A percentile compares a stretch with the other conserved stretches of the same genome.
These are phyloP conservation scores for Dillenia suffruticosa DNA, from an alignment of 164 flowering plant genomes.

Conservation along the genomic window DNA sequence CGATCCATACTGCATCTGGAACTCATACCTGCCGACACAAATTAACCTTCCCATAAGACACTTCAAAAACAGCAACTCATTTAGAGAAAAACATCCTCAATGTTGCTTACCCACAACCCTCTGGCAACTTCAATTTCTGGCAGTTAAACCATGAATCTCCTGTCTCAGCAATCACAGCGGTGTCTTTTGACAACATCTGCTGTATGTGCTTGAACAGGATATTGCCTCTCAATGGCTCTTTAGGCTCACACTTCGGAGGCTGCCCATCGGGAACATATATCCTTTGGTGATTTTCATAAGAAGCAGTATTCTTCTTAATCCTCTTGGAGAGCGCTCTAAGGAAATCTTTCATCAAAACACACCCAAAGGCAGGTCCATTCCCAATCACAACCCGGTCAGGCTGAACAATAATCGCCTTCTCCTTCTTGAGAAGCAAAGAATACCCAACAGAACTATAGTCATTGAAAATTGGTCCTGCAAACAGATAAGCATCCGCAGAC, in stretches of 20 bases:
- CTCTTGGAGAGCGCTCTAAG: constrained; percentile 50
- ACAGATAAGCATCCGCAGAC: constrained; percentile 84
- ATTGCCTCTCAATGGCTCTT: constrained; percentile 73
- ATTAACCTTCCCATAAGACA: not conserved
- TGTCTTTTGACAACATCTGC: constrained; percentile 54
- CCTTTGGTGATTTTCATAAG: constrained; percentile 66
- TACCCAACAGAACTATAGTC: constrained; percentile 92
- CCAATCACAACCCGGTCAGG: constrained; percentile 75
- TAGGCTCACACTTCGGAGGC: constrained; percentile 42
- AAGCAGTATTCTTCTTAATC: constrained; percentile 48
- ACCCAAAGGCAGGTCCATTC: constrained; percentile 76
- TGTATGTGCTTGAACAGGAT: constrained; percentile 78
- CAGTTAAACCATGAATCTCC: constrained; percentile 95
- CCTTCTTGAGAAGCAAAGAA: constrained; percentile 79
- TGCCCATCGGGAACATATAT: constrained; percentile 68
- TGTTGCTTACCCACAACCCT: constrained; percentile 71
- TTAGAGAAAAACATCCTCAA: not conserved
- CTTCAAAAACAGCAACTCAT: not conserved
- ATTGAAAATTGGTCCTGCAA: constrained; percentile 85
- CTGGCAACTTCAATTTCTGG: constrained; percentile 74
- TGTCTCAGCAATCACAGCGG: constrained; percentile 82
- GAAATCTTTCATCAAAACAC: constrained; percentile 77
- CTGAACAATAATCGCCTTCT: constrained; percentile 74
- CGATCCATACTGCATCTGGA: constrained; percentile 87
- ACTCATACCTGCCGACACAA: constrained; percentile 54